Percentiles rank a stretch among this genome's conserved stretches.
These are phyloP conservation scores for Phycomyces nitens DNA, from an alignment of 192 early-diverging fungal species.

Conservation along the genomic window DNA sequence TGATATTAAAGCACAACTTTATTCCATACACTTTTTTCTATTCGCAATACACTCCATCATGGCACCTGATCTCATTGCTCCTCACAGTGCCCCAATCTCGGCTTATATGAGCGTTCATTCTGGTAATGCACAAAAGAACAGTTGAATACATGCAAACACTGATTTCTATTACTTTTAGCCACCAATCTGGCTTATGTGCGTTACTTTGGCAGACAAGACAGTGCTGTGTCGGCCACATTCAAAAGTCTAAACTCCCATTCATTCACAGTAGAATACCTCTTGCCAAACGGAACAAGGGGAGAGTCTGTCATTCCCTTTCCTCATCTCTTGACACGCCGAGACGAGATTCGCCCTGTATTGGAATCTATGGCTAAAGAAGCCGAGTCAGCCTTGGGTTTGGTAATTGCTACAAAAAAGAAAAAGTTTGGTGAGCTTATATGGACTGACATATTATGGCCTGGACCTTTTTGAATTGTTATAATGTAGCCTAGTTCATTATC, in stretches of 20 bases:
- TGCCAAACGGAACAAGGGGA: constrained; percentile 15
- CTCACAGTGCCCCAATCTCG: constrained; percentile 26
- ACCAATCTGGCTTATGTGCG: constrained; percentile 40
- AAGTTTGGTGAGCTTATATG: too few relatives aligned
- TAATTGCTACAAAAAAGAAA: constrained; percentile 21
- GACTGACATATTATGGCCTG: too few relatives aligned
- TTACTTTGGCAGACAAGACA: constrained; percentile 33
- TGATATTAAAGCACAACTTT: too few relatives aligned
- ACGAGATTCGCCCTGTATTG: constrained; percentile 41
- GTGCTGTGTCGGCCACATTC: constrained; percentile 34
- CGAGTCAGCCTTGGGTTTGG: constrained; percentile 39
- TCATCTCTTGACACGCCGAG: constrained; percentile 26
- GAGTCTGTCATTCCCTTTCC: constrained; percentile 32
- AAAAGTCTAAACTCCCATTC: constrained; percentile 30
- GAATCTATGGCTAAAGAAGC: constrained; percentile 47
- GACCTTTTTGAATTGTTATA: neutral
- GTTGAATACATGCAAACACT: neutral
- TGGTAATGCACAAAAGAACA: constrained; percentile 7
- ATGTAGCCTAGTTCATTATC: constrained; percentile 31
- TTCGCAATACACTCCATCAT: neutral
- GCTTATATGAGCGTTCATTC: constrained; percentile 42
- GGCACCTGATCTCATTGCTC: constrained; percentile 30
- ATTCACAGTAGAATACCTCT: constrained; percentile 26
- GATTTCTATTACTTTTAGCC: constrained; percentile 12
- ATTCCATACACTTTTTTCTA: too few relatives aligned